Evolutionary conservation across 1,139 yeast species (phyloP).

Genomic region (Geotrichum candidum): DNA sequence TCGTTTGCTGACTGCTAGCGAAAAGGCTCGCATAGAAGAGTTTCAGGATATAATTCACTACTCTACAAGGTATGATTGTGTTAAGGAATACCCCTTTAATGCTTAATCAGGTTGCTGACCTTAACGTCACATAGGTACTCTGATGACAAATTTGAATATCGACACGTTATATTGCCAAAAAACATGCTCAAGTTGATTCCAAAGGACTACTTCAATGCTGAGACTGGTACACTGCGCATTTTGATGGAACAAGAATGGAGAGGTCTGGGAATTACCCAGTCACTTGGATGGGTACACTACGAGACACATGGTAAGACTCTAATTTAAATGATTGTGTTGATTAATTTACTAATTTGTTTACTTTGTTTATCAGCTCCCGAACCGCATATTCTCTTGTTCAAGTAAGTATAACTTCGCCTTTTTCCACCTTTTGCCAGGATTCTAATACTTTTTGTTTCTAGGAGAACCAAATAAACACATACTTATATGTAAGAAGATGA

Average conservation of each 20-base stretch:
- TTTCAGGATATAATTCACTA: slow-evolving; percentile 93
- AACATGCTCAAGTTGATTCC: slow-evolving; percentile 94
- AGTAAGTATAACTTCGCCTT: slow-evolving; percentile 28
- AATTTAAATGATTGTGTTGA: slow-evolving; percentile 13
- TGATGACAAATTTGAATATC: slow-evolving; percentile 81
- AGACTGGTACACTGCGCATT: slow-evolving; percentile 88
- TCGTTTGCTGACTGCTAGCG: slow-evolving; percentile 73
- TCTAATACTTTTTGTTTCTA: neutral
- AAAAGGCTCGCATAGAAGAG: slow-evolving; percentile 79
- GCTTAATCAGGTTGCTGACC: neutral
- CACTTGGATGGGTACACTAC: slow-evolving; percentile 96
- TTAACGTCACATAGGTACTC: slow-evolving; percentile 47
- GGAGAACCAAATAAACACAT: neutral
- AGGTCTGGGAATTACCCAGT: slow-evolving; percentile 95
- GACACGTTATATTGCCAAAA: slow-evolving; percentile 96
- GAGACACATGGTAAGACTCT: slow-evolving; percentile 64
- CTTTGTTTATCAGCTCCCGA: slow-evolving; percentile 61
- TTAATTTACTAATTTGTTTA: neutral
- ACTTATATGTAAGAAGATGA: neutral
- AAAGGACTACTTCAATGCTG: slow-evolving; percentile 91
- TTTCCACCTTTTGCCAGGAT: neutral
- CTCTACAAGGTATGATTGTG: slow-evolving; percentile 56
- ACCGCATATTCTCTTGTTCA: slow-evolving; percentile 91
- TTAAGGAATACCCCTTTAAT: neutral
- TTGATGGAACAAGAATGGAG: slow-evolving; percentile 97